A percentile compares a stretch with the other conserved stretches of the same genome.
Conservation (phyloP, 371 early-diverging fungal genomes). For the Parasitella parasitica region DNA sequence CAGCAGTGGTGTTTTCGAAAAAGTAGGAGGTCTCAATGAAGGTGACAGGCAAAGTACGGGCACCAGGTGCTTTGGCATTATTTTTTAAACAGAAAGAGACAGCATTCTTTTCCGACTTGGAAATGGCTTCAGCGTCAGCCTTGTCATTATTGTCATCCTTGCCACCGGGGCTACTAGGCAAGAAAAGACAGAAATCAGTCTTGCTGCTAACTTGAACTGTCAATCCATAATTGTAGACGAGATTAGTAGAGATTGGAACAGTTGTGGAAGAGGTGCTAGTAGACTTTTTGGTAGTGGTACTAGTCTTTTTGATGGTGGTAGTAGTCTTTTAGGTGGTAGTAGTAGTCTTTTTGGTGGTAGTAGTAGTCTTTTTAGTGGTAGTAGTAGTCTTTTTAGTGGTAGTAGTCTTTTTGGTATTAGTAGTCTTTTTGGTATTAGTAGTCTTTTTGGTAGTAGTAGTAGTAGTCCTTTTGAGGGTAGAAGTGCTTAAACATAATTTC, state of each 20-base stretch:
- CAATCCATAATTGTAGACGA: slow-evolving; percentile 11
- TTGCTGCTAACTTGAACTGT: slow-evolving; percentile 21
- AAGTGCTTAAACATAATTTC: slow-evolving; percentile 17
- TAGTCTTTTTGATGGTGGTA: slow-evolving; percentile 12
- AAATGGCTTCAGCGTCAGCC: slow-evolving; percentile 24
- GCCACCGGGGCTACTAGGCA: slow-evolving; percentile 28
- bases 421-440: neutral
- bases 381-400: slow-evolving; percentile 6
- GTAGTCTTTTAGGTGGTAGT: slow-evolving; percentile 11
- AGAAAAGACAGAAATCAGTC: slow-evolving; percentile 30
- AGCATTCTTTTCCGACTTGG: slow-evolving; percentile 31
- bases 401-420: slow-evolving; percentile 1
- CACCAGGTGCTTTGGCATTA: slow-evolving; percentile 25
- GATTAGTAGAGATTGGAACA: neutral
- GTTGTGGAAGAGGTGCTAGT: slow-evolving; percentile 5
- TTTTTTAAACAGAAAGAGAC: slow-evolving; percentile 39
- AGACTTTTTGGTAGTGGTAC: slow-evolving; percentile 6
- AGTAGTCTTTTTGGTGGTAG: slow-evolving; percentile 8
- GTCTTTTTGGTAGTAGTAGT: neutral
- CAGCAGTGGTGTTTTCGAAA: slow-evolving; percentile 26
- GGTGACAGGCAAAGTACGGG: slow-evolving; percentile 27
- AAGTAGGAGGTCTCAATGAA: slow-evolving; percentile 32
- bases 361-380: slow-evolving; percentile 3
- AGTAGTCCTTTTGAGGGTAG: no score
- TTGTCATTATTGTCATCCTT: slow-evolving; percentile 23